These are phyloP conservation scores for Podosphaera leucotricha DNA, from an alignment of 2,329 filamentous ascomycete species.

Conservation along the genomic window DNA sequence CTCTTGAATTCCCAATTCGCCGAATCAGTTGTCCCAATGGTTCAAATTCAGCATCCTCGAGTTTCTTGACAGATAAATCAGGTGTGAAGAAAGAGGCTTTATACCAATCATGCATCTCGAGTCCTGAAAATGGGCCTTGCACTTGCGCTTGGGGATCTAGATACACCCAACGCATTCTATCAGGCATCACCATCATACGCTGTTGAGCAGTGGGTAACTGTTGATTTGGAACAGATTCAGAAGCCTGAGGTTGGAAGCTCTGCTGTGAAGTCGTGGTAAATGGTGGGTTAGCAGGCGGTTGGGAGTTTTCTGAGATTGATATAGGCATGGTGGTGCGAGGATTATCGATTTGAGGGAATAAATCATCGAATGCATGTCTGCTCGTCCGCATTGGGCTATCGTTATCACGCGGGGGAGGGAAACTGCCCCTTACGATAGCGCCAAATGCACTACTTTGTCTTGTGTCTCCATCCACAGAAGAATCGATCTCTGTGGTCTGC, in stretches of 20 bases:
- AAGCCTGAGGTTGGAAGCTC: slow-evolving; percentile 15
- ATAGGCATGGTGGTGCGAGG: slow-evolving; percentile 9
- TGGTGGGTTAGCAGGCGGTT: slow-evolving; percentile 8
- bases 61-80: slow-evolving; percentile 80
- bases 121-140: slow-evolving; percentile 82
- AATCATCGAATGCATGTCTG: slow-evolving; percentile 32
- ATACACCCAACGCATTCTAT: slow-evolving; percentile 97
- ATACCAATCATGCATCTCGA: slow-evolving; percentile 99
- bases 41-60: slow-evolving; percentile 85
- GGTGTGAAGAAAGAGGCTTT: slow-evolving; percentile 95
- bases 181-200: slow-evolving; percentile 95
- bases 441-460: slow-evolving; percentile 39
- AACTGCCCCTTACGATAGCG: slow-evolving; percentile 39
- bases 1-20: slow-evolving; percentile 86
- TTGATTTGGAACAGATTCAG: slow-evolving; percentile 29
- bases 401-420: slow-evolving; percentile 30
- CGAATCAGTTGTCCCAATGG: slow-evolving; percentile 84
- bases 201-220: slow-evolving; percentile 47
- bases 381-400: slow-evolving; percentile 33
- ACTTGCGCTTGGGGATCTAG: slow-evolving; percentile 79
- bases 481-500: slow-evolving; percentile 46
- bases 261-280: slow-evolving; percentile 12
- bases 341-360: slow-evolving; percentile 10
- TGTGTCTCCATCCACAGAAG: slow-evolving; percentile 33
- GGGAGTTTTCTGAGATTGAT: slow-evolving; percentile 10